Evolutionary conservation across 345 rosid genomes (phyloP).

Genomic region (Rhizophora mangle): DNA sequence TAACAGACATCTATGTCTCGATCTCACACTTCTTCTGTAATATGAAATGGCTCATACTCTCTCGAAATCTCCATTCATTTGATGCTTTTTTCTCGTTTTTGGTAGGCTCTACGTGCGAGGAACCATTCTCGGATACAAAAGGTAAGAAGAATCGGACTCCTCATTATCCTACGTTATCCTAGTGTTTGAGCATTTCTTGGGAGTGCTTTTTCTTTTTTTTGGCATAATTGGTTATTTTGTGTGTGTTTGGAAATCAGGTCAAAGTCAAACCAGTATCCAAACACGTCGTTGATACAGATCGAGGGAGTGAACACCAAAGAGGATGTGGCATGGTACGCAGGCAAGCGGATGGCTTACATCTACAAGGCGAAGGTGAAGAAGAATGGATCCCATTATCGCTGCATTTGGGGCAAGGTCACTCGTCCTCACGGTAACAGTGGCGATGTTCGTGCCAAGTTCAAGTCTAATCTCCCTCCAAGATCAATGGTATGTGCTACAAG

Average conservation of each 20-base stretch:
- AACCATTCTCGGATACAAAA: constrained; percentile 28
- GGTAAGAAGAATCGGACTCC: neutral
- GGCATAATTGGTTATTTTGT: neutral
- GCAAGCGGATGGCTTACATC: constrained; percentile 25
- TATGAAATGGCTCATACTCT: neutral
- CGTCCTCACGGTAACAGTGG: constrained; percentile 31
- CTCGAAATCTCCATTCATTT: neutral
- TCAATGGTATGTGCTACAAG: constrained; percentile 19
- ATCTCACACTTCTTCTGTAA: neutral
- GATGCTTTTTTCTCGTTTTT: neutral
- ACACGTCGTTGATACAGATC: constrained; percentile 26
- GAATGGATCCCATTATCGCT: constrained; percentile 27
- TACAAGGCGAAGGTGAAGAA: constrained; percentile 30
- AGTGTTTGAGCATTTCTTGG: too few relatives aligned
- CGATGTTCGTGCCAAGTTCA: constrained; percentile 30
- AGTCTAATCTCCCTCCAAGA: constrained; percentile 26
- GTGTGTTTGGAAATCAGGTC: constrained; percentile 11
- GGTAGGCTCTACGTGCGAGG: constrained; percentile 27
- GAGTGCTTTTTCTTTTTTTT: too few relatives aligned
- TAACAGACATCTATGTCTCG: neutral
- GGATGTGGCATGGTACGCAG: constrained; percentile 25
- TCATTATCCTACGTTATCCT: neutral
- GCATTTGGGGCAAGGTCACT: constrained; percentile 29
- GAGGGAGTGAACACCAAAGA: constrained; percentile 33
- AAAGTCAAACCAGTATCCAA: constrained; percentile 30